Evolutionary conservation across 2,329 filamentous ascomycete genomes (phyloP), one percentile per base, ranked within the genome.

Genomic region (Pseudocercospora crystallina): DNA sequence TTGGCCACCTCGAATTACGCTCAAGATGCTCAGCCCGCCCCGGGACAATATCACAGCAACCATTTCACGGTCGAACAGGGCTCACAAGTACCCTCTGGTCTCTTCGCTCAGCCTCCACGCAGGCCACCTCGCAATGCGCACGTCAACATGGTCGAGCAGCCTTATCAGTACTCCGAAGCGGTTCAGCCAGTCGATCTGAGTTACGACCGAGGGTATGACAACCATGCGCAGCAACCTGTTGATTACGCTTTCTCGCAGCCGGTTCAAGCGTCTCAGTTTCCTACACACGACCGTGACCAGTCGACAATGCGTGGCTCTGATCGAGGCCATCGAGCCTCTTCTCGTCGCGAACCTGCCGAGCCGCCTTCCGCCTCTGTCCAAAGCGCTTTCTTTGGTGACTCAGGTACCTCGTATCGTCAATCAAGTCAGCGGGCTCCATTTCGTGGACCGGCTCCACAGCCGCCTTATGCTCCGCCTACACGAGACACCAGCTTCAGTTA

Each of bases 311-410:
- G 7, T 35, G n/a, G n/a, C 11, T 11, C 29, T 35, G 26, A 15
- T 30, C 15, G 12, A n/a, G n/a, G 17, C 11, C 31, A 36, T 26
- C 42, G 15, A 42, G 20, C 20, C 20, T 26, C 49, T 32, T 10
- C 38, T 11, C 31, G 34, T 33, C 30, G 14, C 20, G 32, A 10
- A 32, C n/a, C 29, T 17, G 20, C 36, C 11, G 49, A 51, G 17
- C 53, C 42, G 31, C 50, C 49, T 0, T 29, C 32, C 1, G 43
- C 66, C 35, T 62, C 62, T 7, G 66, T 73, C 47, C 62, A 69
- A 61, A 74, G 71, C 66, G 69, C 71, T 8, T 72, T 72, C 55
- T 73, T 74, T 55, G 59, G 45, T 15, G 44, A 43, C 9, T 31
- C 11, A 30, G 36, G 10, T 11, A 5, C 30, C 38, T 17, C 47